These are phyloP conservation scores for Plasmodium billcollinsi DNA, from an alignment of 169 alveolate genomes.

Conservation along the genomic window DNA sequence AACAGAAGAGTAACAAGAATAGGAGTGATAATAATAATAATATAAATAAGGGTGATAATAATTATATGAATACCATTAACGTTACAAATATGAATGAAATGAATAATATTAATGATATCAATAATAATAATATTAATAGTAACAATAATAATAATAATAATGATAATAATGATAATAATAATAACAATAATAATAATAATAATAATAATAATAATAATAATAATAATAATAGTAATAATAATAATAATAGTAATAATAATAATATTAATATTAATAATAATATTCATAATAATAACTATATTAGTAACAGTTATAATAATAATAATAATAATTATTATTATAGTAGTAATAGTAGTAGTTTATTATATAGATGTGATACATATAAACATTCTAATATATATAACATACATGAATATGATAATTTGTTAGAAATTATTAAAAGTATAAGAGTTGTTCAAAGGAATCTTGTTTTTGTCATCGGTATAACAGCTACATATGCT, in stretches of 20 bases:
- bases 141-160: too few species aligned
- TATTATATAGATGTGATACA: constrained; percentile 27
- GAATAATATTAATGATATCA: neutral
- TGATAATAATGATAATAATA: too few species aligned
- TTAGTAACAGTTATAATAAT: neutral
- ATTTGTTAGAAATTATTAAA: constrained; percentile 76
- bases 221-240: neutral
- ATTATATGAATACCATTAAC: neutral
- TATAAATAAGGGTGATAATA: neutral
- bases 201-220: too few species aligned
- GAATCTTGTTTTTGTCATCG: constrained; percentile 92
- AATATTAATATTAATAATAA: constrained; percentile 5
- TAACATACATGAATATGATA: constrained; percentile 63
- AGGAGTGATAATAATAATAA: constrained; percentile 19
- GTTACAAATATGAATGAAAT: neutral
- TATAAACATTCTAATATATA: constrained; percentile 66
- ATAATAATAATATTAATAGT: too few species aligned
- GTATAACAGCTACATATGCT: constrained; percentile 89
- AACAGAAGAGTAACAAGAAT: constrained; percentile 43
- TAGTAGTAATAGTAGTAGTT: neutral
- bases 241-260: constrained; percentile 49
- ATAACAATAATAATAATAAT: too few species aligned
- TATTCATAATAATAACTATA: neutral
- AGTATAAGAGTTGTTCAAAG: constrained; percentile 93
- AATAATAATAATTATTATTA: neutral